A percentile compares a stretch with the other conserved stretches of the same genome.
Conservation (phyloP, 192 early-diverging fungal species). For the Rhizophagus clarus region DNA sequence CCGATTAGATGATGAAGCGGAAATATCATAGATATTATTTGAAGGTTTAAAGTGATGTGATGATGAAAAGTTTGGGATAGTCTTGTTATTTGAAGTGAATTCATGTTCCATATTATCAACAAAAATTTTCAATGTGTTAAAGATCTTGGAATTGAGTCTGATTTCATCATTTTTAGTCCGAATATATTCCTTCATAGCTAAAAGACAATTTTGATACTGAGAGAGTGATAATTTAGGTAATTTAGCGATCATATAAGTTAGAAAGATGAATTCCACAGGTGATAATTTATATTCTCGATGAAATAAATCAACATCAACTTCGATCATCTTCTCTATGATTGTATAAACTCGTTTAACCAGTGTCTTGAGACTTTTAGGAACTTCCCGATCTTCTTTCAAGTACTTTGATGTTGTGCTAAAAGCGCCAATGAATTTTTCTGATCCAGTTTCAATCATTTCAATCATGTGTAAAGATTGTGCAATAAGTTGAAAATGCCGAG, state of each 20-base stretch:
- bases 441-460: slow-evolving; percentile 24
- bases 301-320: slow-evolving; percentile 27
- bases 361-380: neutral
- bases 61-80: neutral
- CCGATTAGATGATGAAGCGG: too few species aligned
- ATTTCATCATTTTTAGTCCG: slow-evolving; percentile 21
- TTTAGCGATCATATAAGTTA: slow-evolving; percentile 22
- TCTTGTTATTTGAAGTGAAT: neutral
- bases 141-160: slow-evolving; percentile 19
- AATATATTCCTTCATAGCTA: slow-evolving; percentile 22
- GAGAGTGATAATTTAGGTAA: slow-evolving; percentile 3
- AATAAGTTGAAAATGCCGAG: slow-evolving; percentile 27
- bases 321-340: slow-evolving; percentile 15
- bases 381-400: slow-evolving; percentile 23
- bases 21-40: too few species aligned
- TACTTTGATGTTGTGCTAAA: slow-evolving; percentile 4
- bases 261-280: slow-evolving; percentile 24
- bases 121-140: slow-evolving; percentile 20
- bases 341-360: neutral
- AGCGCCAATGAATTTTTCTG: slow-evolving; percentile 21
- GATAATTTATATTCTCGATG: slow-evolving; percentile 18
- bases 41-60: neutral
- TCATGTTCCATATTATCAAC: slow-evolving; percentile 22
- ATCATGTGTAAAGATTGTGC: slow-evolving; percentile 32
- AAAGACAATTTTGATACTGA: slow-evolving; percentile 28